A percentile compares a stretch with the other conserved stretches of the same genome.
phyloP scores from a whole-genome alignment of 495 filamentous ascomycete genomes.

The Clavariopsis aquatica region DNA sequence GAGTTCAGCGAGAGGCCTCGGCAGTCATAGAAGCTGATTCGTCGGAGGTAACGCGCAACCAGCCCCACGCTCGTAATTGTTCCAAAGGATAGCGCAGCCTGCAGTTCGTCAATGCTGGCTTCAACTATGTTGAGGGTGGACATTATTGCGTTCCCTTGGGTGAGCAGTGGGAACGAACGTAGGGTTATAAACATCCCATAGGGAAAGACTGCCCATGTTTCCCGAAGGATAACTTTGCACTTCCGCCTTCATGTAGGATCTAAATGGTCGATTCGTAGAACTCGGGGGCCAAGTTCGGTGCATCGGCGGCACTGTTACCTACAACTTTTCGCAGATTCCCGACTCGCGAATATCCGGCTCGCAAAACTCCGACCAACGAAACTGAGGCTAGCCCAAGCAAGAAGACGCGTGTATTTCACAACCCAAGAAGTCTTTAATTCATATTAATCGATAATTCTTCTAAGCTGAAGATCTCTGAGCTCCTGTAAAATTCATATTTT shows the following conservation, averaged over 20 bases:
- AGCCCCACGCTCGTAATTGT: constrained; percentile 39
- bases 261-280: too few species aligned
- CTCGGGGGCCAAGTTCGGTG: too few species aligned
- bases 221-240: too few species aligned
- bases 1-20: constrained; percentile 40
- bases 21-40: constrained; percentile 39
- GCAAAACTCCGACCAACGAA: background rate
- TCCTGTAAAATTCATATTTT: too few species aligned
- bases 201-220: too few species aligned
- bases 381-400: background rate
- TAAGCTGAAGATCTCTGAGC: too few species aligned
- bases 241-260: too few species aligned
- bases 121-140: constrained; percentile 35
- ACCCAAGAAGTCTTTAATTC: too few species aligned
- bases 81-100: constrained; percentile 28
- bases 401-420: too few species aligned
- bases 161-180: too few species aligned
- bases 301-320: too few species aligned
- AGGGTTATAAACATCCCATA: too few species aligned
- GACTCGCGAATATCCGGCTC: background rate
- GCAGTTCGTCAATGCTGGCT: constrained; percentile 38
- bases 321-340: background rate
- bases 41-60: constrained; percentile 34
- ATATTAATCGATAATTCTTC: background rate
- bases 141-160: background rate